phyloP scores from a whole-genome alignment of 2,329 filamentous ascomycete species.

The Botrytis porri region DNA sequence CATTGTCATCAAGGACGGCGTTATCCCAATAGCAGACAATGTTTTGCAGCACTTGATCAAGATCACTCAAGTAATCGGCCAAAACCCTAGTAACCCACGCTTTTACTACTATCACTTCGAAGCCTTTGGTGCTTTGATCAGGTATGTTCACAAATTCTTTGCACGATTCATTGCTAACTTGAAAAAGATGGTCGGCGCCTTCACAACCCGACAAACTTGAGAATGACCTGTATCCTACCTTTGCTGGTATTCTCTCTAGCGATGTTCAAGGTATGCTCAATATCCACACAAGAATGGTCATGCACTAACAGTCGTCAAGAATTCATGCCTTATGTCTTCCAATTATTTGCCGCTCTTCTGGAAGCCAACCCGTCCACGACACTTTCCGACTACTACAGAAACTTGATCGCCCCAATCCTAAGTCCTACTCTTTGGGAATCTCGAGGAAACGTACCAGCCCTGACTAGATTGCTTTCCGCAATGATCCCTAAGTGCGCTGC shows the following conservation, averaged over 20 bases:
- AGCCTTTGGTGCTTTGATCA: constrained; percentile 83
- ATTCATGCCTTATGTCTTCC: constrained; percentile 95
- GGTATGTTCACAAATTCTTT: constrained; percentile 7
- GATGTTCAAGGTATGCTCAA: constrained; percentile 68
- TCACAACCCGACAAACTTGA: constrained; percentile 72
- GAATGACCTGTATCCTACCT: constrained; percentile 75
- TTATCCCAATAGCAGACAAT: constrained; percentile 69
- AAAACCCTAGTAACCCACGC: constrained; percentile 93
- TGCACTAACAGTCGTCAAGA: constrained; percentile 52
- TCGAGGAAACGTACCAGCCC: constrained; percentile 86
- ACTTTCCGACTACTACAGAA: constrained; percentile 77
- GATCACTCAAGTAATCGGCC: constrained; percentile 88
- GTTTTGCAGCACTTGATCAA: constrained; percentile 81
- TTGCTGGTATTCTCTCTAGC: constrained; percentile 74
- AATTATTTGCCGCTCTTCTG: constrained; percentile 85
- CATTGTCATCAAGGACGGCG: constrained; percentile 85
- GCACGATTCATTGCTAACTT: neutral
- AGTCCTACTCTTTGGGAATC: constrained; percentile 85
- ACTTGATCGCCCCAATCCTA: constrained; percentile 74
- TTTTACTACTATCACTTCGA: constrained; percentile 99
- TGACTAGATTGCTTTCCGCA: constrained; percentile 78
- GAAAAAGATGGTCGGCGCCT: constrained; percentile 58
- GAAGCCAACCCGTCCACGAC: constrained; percentile 79
- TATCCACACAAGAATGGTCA: neutral
- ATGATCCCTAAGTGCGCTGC: constrained; percentile 76